Conservation (phyloP, 2,329 filamentous ascomycete species). For the Ceratocystis harringtonii region DNA sequence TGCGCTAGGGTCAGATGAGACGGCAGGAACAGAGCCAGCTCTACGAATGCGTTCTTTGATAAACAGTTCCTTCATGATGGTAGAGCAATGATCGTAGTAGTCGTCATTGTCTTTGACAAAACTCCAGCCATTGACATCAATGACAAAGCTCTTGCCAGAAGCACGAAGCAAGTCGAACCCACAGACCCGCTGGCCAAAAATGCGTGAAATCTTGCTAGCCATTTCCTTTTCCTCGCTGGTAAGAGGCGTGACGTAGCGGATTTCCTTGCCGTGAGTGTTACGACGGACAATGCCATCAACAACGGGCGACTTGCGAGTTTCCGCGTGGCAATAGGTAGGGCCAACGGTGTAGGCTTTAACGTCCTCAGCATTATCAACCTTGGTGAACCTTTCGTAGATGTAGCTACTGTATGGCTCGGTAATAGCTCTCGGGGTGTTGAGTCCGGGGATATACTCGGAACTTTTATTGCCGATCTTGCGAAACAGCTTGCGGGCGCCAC, state of each 20-base stretch:
- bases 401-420: conserved; percentile 72
- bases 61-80: conserved; percentile 77
- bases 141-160: conserved; percentile 83
- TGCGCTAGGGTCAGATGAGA: conserved; percentile 26
- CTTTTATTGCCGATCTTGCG: conserved; percentile 98
- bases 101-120: conserved; percentile 99
- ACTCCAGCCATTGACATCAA: conserved; percentile 98
- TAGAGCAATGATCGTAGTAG: conserved; percentile 85
- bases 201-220: conserved; percentile 75
- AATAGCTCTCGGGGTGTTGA: conserved; percentile 64
- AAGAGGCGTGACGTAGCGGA: conserved; percentile 83
- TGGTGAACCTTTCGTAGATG: conserved; percentile 93
- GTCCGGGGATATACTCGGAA: conserved; percentile 73
- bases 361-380: conserved; percentile 92
- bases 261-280: conserved; percentile 93
- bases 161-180: conserved; percentile 89
- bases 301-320: conserved; percentile 92
- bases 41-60: conserved; percentile 52
- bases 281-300: conserved; percentile 91
- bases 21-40: conserved; percentile 42
- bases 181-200: conserved; percentile 89
- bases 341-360: conserved; percentile 98
- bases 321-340: conserved; percentile 81
- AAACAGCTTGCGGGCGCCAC: conserved; percentile 82
- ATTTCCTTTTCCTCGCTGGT: conserved; percentile 68